A percentile compares a stretch with the other conserved stretches of the same genome.
Evolutionary conservation across 2,329 filamentous ascomycete species (phyloP).

Genomic region (Pleomassaria siparia): DNA sequence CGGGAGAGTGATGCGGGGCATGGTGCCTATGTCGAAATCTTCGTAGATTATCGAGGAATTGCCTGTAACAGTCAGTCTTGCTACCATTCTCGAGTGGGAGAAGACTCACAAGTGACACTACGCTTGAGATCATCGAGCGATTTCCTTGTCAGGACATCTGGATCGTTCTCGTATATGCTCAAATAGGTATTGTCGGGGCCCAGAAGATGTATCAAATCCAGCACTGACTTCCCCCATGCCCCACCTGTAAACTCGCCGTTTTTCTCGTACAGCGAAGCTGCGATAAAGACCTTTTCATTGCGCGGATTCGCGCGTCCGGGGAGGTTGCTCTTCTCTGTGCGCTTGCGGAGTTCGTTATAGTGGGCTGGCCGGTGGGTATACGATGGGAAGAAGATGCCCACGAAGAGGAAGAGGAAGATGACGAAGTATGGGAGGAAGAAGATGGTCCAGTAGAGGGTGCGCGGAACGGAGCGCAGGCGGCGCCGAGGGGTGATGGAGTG

Average conservation of each 20-base stretch:
- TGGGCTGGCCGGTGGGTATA: constrained; percentile 58
- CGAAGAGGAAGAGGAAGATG: constrained; percentile 45
- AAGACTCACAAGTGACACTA: constrained; percentile 48
- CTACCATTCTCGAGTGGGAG: not conserved
- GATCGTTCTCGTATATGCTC: constrained; percentile 74
- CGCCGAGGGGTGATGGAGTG: constrained; percentile 38
- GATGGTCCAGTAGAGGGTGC: constrained; percentile 33
- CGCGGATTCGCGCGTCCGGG: constrained; percentile 53
- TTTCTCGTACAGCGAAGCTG: constrained; percentile 68
- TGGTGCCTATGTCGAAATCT: constrained; percentile 57
- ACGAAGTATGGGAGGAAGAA: constrained; percentile 37
- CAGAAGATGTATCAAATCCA: constrained; percentile 65
- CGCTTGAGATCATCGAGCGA: constrained; percentile 58
- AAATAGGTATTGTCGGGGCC: constrained; percentile 69
- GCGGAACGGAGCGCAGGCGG: constrained; percentile 33
- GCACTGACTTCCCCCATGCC: constrained; percentile 63
- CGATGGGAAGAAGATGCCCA: constrained; percentile 55
- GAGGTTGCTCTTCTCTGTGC: constrained; percentile 23
- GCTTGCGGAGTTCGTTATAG: constrained; percentile 49
- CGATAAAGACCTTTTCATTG: constrained; percentile 72
- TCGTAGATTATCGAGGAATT: constrained; percentile 59
- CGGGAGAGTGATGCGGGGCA: constrained; percentile 64
- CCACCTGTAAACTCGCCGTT: constrained; percentile 62
- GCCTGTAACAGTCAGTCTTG: constrained; percentile 32
- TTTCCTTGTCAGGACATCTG: constrained; percentile 57